phyloP scores from a whole-genome alignment of 441 rosid genomes.

The Metrosideros polymorpha region DNA sequence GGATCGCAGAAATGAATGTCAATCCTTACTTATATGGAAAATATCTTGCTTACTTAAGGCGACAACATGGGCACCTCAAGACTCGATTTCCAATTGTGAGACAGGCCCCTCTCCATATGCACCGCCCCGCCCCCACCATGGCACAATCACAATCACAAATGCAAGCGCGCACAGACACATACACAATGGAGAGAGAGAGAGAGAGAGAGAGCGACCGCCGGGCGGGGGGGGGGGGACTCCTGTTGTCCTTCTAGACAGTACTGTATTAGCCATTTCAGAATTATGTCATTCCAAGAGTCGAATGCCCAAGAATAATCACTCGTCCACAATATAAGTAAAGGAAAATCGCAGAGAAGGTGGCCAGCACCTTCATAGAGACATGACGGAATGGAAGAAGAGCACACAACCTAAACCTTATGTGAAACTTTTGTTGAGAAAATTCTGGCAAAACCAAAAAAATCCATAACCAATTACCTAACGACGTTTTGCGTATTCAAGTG shows the following conservation, averaged over 20 bases:
- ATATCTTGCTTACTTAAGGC: neutral
- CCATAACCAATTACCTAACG: neutral
- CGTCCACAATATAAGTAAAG: neutral
- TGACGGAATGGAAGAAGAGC: neutral
- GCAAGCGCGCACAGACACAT: neutral
- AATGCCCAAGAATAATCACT: neutral
- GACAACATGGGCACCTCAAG: neutral
- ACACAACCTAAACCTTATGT: neutral
- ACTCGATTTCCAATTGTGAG: neutral
- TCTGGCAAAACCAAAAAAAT: neutral
- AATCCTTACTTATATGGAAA: neutral
- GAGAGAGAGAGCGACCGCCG: neutral
- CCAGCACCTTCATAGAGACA: neutral
- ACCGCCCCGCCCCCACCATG: neutral
- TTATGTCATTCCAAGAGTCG: neutral
- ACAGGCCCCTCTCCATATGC: neutral
- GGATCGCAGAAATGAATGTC: neutral
- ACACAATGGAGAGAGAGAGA: neutral
- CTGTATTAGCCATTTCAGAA: neutral
- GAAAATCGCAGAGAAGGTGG: neutral
- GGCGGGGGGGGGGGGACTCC: too few species aligned
- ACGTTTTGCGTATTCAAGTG: neutral
- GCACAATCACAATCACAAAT: neutral
- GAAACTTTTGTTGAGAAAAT: neutral
- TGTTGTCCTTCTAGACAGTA: neutral